phyloP scores from a whole-genome alignment of 2,329 filamentous ascomycete genomes.

The Pseudogymnoascus sp. region DNA sequence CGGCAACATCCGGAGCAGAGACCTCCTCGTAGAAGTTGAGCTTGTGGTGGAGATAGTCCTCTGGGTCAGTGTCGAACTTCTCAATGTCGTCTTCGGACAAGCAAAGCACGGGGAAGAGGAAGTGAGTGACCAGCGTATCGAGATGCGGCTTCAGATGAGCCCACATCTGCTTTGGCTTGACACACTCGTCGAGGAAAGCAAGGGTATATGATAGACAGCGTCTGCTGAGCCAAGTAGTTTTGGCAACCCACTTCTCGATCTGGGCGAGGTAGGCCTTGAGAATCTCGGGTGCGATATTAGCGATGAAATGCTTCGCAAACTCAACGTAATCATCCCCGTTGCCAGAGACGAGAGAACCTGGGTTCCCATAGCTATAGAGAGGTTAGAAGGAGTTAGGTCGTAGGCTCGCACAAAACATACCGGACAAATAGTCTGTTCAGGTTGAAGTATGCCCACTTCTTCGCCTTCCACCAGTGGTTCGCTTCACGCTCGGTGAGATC shows the following conservation, averaged over 20 bases:
- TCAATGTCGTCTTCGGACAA: slow-evolving; percentile 87
- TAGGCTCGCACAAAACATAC: slow-evolving; percentile 37
- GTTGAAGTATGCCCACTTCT: slow-evolving; percentile 99
- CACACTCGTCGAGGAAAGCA: slow-evolving; percentile 92
- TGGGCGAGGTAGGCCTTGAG: slow-evolving; percentile 89
- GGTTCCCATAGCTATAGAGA: slow-evolving; percentile 72
- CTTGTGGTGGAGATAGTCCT: slow-evolving; percentile 94
- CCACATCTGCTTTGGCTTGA: slow-evolving; percentile 97
- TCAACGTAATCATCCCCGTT: slow-evolving; percentile 69
- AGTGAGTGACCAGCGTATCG: slow-evolving; percentile 84
- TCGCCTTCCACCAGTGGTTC: slow-evolving; percentile 99
- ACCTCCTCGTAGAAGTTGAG: slow-evolving; percentile 98
- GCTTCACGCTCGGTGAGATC: slow-evolving; percentile 77
- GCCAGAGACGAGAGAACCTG: slow-evolving; percentile 60
- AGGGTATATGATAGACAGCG: slow-evolving; percentile 89
- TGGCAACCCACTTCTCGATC: slow-evolving; percentile 96
- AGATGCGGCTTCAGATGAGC: slow-evolving; percentile 85
- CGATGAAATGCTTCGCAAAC: slow-evolving; percentile 85
- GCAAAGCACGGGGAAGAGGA: slow-evolving; percentile 92
- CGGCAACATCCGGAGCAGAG: slow-evolving; percentile 87
- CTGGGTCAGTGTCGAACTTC: slow-evolving; percentile 86
- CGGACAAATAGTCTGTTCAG: slow-evolving; percentile 90
- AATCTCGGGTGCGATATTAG: slow-evolving; percentile 89
- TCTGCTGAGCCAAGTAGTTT: slow-evolving; percentile 89
- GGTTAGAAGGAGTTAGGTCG: slow-evolving; percentile 12